Evolutionary conservation across 2,329 filamentous ascomycete genomes (phyloP).

Genomic region (Pyrenophora graminea): DNA sequence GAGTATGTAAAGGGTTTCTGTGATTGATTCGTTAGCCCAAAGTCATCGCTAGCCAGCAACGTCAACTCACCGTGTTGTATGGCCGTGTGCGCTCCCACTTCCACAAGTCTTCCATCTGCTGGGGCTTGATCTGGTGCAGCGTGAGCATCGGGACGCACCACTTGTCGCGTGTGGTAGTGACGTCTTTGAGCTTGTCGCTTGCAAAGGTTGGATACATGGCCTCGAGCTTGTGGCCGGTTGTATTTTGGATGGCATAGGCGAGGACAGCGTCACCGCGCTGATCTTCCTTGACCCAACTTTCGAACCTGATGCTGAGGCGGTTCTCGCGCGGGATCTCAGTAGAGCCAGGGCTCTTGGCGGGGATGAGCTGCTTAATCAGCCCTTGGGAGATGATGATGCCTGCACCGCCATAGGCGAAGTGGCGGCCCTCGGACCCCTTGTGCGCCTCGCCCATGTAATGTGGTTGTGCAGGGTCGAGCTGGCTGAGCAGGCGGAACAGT

Average conservation of each 20-base stretch:
- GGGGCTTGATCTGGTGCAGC: conserved; percentile 45
- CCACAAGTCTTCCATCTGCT: conserved; percentile 57
- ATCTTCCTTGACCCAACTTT: conserved; percentile 48
- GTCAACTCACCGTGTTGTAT: conserved; percentile 34
- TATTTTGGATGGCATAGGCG: conserved; percentile 45
- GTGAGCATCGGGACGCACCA: conserved; percentile 53
- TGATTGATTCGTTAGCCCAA: conserved; percentile 9
- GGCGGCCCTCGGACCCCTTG: conserved; percentile 33
- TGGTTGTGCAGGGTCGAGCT: conserved; percentile 42
- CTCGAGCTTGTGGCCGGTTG: conserved; percentile 41
- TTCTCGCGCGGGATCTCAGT: conserved; percentile 38
- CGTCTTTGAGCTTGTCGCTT: conserved; percentile 55
- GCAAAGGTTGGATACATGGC: conserved; percentile 47
- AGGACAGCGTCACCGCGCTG: conserved; percentile 50
- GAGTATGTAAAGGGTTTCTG: conserved; percentile 46
- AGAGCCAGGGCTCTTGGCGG: conserved; percentile 30
- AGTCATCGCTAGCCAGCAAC: neutral
- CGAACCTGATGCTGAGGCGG: conserved; percentile 38
- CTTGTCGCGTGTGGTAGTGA: conserved; percentile 45
- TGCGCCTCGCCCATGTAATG: conserved; percentile 50
- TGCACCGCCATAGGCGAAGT: conserved; percentile 53
- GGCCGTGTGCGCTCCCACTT: conserved; percentile 51
- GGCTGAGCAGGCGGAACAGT: conserved; percentile 49
- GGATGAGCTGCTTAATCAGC: conserved; percentile 55
- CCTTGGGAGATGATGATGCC: conserved; percentile 54